A percentile compares a stretch with the other conserved stretches of the same genome.
These are phyloP conservation scores for Leccinum idahoense DNA, from an alignment of 1,284 basidiomycete species.

Conservation along the genomic window DNA sequence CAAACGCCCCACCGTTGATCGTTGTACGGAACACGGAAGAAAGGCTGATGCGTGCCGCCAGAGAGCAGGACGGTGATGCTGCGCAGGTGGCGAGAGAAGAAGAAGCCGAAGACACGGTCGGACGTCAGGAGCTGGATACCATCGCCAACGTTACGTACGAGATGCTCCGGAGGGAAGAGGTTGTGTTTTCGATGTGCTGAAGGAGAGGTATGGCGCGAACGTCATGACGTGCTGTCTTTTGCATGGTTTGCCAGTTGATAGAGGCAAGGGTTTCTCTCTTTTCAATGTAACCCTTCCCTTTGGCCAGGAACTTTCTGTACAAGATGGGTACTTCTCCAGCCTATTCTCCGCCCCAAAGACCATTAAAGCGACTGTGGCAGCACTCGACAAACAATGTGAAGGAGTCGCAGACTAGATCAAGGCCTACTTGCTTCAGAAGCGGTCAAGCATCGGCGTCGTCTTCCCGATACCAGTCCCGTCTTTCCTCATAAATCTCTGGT, in stretches of 20 bases:
- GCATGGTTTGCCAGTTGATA: slow-evolving; percentile 29
- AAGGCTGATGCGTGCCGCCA: slow-evolving; percentile 23
- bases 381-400: slow-evolving; percentile 26
- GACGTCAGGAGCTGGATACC: slow-evolving; percentile 10
- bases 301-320: slow-evolving; percentile 20
- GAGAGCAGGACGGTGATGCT: slow-evolving; percentile 12
- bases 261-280: slow-evolving; percentile 16
- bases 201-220: slow-evolving; percentile 15
- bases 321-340: slow-evolving; percentile 15
- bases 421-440: slow-evolving; percentile 6
- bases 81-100: slow-evolving; percentile 21
- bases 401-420: slow-evolving; percentile 23
- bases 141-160: slow-evolving; percentile 16
- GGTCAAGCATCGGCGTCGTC: neutral
- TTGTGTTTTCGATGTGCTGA: slow-evolving; percentile 13
- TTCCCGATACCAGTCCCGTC: neutral
- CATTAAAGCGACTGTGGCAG: slow-evolving; percentile 16
- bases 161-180: slow-evolving; percentile 7
- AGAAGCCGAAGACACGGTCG: slow-evolving; percentile 22
- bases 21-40: slow-evolving; percentile 39
- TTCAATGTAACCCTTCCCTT: neutral
- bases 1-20: slow-evolving; percentile 46
- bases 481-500: slow-evolving; percentile 7
- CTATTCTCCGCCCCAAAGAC: slow-evolving; percentile 14
- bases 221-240: slow-evolving; percentile 23